phyloP scores from a whole-genome alignment of 495 filamentous ascomycete genomes.

The Hypoxylon subgilvum region DNA sequence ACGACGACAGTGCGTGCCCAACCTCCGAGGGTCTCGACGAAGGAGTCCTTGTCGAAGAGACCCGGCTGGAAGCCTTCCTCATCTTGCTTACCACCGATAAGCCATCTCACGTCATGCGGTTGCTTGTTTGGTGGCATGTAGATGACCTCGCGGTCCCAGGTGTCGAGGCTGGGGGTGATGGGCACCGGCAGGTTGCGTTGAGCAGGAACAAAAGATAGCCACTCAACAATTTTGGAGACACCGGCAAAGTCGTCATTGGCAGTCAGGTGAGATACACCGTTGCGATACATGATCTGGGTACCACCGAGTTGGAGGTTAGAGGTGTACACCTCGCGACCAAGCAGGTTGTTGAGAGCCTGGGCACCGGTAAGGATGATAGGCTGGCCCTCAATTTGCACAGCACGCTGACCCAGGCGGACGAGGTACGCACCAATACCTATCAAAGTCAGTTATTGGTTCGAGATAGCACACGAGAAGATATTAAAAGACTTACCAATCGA shows the following conservation, averaged over 20 bases:
- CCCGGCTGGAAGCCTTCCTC: slow-evolving; percentile 84
- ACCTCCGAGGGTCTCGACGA: slow-evolving; percentile 93
- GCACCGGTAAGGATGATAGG: slow-evolving; percentile 99
- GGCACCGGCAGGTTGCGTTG: slow-evolving; percentile 89
- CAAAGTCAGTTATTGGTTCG: slow-evolving; percentile 35
- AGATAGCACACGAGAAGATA: neutral
- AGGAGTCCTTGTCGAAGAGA: slow-evolving; percentile 95
- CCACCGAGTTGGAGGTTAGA: slow-evolving; percentile 98
- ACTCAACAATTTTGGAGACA: slow-evolving; percentile 96
- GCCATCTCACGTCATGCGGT: slow-evolving; percentile 90
- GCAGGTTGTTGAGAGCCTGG: slow-evolving; percentile 95
- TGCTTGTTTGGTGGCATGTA: slow-evolving; percentile 87
- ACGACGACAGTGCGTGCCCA: slow-evolving; percentile 98
- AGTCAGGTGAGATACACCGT: slow-evolving; percentile 98
- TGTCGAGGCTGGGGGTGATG: slow-evolving; percentile 80
- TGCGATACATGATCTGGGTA: slow-evolving; percentile 99
- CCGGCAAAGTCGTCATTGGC: slow-evolving; percentile 97
- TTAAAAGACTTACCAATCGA: slow-evolving; percentile 72
- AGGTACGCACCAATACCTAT: slow-evolving; percentile 95
- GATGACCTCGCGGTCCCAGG: slow-evolving; percentile 89
- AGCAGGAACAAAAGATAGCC: slow-evolving; percentile 96
- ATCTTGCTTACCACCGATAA: slow-evolving; percentile 89
- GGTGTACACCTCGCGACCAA: slow-evolving; percentile 97
- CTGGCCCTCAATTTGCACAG: slow-evolving; percentile 98
- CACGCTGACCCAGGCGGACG: slow-evolving; percentile 94